phyloP scores from a whole-genome alignment of 192 early-diverging fungal genomes.

The Paraglomus brasilianum region DNA sequence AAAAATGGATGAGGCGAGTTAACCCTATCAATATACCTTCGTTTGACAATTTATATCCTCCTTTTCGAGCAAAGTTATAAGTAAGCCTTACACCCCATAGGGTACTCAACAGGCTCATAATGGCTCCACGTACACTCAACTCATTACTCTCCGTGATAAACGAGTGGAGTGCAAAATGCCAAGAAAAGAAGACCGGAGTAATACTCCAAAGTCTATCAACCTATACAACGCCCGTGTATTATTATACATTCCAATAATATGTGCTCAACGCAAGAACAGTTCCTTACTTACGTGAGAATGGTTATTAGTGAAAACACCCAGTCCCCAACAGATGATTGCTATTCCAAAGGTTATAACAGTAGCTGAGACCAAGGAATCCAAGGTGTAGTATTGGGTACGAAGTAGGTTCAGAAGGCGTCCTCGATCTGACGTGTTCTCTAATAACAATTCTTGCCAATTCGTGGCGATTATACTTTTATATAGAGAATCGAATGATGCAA shows the following conservation, averaged over 20 bases:
- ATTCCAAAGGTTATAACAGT: constrained; percentile 28
- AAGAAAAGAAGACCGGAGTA: constrained; percentile 59
- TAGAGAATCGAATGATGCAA: too few relatives aligned
- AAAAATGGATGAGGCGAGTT: constrained; percentile 34
- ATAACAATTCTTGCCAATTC: too few relatives aligned
- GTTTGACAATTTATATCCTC: constrained; percentile 62
- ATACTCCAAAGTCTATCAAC: constrained; percentile 83
- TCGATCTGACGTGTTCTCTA: too few relatives aligned
- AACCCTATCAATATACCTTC: constrained; percentile 80
- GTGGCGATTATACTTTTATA: too few relatives aligned
- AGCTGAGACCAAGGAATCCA: constrained; percentile 44
- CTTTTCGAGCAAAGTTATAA: constrained; percentile 77
- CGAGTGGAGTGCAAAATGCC: constrained; percentile 55
- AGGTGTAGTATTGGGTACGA: background rate
- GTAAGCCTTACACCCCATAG: constrained; percentile 76
- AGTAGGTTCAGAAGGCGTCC: too few relatives aligned
- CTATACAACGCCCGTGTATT: constrained; percentile 8
- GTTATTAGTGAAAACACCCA: constrained; percentile 43
- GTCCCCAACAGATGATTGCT: constrained; percentile 40
- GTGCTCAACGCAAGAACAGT: background rate
- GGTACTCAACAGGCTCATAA: constrained; percentile 48
- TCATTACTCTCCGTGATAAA: constrained; percentile 37
- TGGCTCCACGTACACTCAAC: constrained; percentile 26
- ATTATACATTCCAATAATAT: background rate
- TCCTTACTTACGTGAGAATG: constrained; percentile 46